Evolutionary conservation across 164 flowering plant species (phyloP).

Genomic region (Malania oleifera): DNA sequence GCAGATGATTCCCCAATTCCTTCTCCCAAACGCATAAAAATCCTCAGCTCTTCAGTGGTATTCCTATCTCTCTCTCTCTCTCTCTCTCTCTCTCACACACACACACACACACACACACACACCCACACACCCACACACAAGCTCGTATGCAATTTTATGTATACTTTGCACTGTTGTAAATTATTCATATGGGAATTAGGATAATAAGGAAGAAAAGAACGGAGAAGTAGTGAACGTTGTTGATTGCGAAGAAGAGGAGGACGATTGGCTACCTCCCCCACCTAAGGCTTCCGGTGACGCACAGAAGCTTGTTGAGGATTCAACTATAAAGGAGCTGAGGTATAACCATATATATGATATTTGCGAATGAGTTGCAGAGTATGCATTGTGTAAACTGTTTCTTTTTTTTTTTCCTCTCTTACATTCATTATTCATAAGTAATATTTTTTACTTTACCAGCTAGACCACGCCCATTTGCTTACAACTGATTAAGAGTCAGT

Average conservation of each 20-base stretch:
- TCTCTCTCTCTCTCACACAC: no score
- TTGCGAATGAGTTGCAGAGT: no score
- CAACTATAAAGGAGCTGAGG: conserved; percentile 70
- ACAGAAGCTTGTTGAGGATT: conserved; percentile 33
- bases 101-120: no score
- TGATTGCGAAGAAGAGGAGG: conserved; percentile 30
- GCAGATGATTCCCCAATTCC: conserved; percentile 26
- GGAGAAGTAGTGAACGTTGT: conserved; percentile 19
- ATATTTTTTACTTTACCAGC: no score
- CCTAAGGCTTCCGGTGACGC: conserved; percentile 32
- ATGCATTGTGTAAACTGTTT: neutral
- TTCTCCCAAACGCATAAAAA: conserved; percentile 26
- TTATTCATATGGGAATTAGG: conserved; percentile 18
- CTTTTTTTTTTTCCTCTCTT: neutral
- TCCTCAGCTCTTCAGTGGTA: conserved; percentile 14
- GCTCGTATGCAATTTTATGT: no score
- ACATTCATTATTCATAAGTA: no score
- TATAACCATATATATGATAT: conserved; percentile 14
- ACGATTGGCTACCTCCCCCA: conserved; percentile 82
- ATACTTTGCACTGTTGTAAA: neutral
- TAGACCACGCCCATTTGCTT: no score
- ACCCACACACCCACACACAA: no score
- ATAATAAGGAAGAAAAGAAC: conserved; percentile 23
- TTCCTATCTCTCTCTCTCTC: neutral
- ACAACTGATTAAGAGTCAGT: no score